Conservation (phyloP, 768 basidiomycete species). For the Boletellus ananiceps region DNA sequence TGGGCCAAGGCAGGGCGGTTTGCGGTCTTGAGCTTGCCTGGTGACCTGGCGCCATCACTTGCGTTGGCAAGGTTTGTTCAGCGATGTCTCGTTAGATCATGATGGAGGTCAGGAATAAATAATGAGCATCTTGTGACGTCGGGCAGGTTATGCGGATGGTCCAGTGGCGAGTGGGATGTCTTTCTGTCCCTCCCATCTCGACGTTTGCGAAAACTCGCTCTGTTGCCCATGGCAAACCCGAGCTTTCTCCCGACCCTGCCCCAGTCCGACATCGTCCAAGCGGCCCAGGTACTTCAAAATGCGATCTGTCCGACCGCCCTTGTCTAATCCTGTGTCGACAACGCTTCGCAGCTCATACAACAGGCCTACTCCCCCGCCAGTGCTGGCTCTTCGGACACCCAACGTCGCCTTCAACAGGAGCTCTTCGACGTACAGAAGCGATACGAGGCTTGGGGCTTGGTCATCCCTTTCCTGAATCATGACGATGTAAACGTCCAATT, state of each 20-base stretch:
- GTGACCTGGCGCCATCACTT: constrained; percentile 6
- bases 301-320: constrained; percentile 2
- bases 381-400: constrained; percentile 49
- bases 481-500: constrained; percentile 84
- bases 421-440: constrained; percentile 73
- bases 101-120: not conserved
- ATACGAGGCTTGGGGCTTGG: constrained; percentile 80
- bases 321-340: constrained; percentile 6
- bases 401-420: constrained; percentile 63
- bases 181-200: not conserved
- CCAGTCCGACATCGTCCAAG: constrained; percentile 51
- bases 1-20: constrained; percentile 19
- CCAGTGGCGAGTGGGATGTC: not conserved
- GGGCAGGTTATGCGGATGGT: too few species aligned
- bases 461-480: constrained; percentile 69
- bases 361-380: constrained; percentile 57
- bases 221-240: constrained; percentile 19
- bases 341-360: constrained; percentile 54
- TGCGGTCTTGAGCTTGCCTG: constrained; percentile 8
- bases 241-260: constrained; percentile 51
- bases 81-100: not conserved
- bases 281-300: constrained; percentile 47
- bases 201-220: not conserved
- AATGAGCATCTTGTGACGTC: too few species aligned
- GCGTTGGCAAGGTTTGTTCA: constrained; percentile 24